These are phyloP conservation scores for Saksenaea vasiformis DNA, from an alignment of 371 early-diverging fungal species.

Conservation along the genomic window DNA sequence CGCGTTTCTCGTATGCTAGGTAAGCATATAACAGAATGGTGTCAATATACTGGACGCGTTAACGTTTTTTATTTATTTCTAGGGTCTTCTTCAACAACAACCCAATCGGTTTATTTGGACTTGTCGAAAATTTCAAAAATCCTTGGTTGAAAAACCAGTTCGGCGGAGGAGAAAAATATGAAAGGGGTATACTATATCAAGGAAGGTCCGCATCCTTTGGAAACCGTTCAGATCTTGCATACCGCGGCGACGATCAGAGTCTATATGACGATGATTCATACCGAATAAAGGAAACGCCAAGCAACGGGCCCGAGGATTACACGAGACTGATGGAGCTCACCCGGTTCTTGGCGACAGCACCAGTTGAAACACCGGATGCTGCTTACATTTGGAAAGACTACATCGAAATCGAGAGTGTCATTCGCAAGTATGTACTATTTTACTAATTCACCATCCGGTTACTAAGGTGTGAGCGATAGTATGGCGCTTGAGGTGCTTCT, in stretches of 20 bases:
- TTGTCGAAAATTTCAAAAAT: slow-evolving; percentile 34
- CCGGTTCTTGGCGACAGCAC: slow-evolving; percentile 29
- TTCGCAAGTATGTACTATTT: slow-evolving; percentile 28
- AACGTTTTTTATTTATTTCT: not conserved
- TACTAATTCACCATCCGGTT: too few relatives aligned
- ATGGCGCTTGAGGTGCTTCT: slow-evolving; percentile 36
- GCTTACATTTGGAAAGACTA: slow-evolving; percentile 29
- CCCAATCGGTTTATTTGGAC: slow-evolving; percentile 36
- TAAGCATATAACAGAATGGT: not conserved
- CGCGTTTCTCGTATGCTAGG: slow-evolving; percentile 28
- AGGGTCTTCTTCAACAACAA: slow-evolving; percentile 39
- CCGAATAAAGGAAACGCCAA: slow-evolving; percentile 26
- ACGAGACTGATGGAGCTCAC: slow-evolving; percentile 32
- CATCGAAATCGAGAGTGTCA: slow-evolving; percentile 32
- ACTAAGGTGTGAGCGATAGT: slow-evolving; percentile 8
- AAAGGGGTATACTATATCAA: slow-evolving; percentile 39
- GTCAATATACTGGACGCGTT: not conserved
- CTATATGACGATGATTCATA: slow-evolving; percentile 29
- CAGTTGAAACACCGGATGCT: slow-evolving; percentile 12
- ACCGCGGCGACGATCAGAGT: slow-evolving; percentile 18
- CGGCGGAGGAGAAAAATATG: slow-evolving; percentile 21
- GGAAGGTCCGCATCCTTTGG: slow-evolving; percentile 14
- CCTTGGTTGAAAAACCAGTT: slow-evolving; percentile 44
- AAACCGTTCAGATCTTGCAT: slow-evolving; percentile 25
- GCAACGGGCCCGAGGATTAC: slow-evolving; percentile 11